Conservation (phyloP, 2,329 filamentous ascomycete genomes). For the Trichophaea hybrida region DNA sequence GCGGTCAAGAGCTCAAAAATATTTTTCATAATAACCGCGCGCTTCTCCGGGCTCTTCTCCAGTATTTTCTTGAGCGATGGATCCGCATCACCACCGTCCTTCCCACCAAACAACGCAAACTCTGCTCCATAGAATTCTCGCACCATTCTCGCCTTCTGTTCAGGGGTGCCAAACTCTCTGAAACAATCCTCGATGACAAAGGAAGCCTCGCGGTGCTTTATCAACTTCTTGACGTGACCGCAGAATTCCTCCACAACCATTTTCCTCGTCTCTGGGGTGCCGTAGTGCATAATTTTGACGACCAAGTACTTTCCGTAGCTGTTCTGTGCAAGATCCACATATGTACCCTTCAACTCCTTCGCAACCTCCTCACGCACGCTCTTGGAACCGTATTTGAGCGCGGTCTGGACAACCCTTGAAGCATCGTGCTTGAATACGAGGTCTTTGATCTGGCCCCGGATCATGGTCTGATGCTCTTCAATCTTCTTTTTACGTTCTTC, state of each 20-base stretch:
- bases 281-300: constrained; percentile 87
- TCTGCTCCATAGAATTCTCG: constrained; percentile 95
- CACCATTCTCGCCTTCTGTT: constrained; percentile 72
- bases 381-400: constrained; percentile 82
- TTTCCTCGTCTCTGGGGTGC: constrained; percentile 72
- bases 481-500: constrained; percentile 80
- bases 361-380: constrained; percentile 79
- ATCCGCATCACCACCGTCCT: constrained; percentile 31
- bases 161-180: constrained; percentile 66
- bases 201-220: constrained; percentile 88
- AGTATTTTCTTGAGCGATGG: constrained; percentile 64
- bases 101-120: constrained; percentile 55
- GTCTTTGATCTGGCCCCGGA: constrained; percentile 80
- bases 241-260: constrained; percentile 90
- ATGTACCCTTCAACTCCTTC: constrained; percentile 69
- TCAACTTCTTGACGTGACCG: constrained; percentile 78
- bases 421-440: constrained; percentile 98
- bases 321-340: constrained; percentile 75
- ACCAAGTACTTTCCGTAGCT: constrained; percentile 96
- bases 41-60: constrained; percentile 65
- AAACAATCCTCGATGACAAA: constrained; percentile 99
- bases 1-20: constrained; percentile 78
- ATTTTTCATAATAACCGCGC: constrained; percentile 71
- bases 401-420: constrained; percentile 90
- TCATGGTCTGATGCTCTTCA: constrained; percentile 76